Evolutionary conservation across 2,329 filamentous ascomycete genomes (phyloP).

Genomic region (Sporothrix pallida): DNA sequence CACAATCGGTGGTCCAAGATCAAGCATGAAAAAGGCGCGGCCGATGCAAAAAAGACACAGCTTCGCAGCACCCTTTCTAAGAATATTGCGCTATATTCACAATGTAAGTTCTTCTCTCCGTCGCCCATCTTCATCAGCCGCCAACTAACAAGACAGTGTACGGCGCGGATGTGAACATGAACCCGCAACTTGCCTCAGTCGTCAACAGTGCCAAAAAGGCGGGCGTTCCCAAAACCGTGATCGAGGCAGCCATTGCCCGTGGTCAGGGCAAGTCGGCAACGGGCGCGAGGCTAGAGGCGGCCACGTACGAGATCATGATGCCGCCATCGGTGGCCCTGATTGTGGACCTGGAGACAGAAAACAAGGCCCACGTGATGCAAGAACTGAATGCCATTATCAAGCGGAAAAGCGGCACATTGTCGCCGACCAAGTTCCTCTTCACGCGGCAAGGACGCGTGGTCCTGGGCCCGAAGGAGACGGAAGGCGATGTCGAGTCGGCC

Average conservation of each 20-base stretch:
- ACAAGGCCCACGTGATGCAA: conserved; percentile 72
- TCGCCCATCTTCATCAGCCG: neutral
- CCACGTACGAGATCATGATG: conserved; percentile 81
- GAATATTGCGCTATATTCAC: conserved; percentile 75
- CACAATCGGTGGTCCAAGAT: conserved; percentile 98
- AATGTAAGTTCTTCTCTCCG: conserved; percentile 57
- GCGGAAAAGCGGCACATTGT: conserved; percentile 69
- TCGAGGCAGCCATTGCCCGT: conserved; percentile 80
- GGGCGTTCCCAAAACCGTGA: conserved; percentile 80
- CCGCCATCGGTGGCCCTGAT: conserved; percentile 78
- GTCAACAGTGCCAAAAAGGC: conserved; percentile 81
- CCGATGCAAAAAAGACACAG: conserved; percentile 78
- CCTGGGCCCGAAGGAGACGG: conserved; percentile 67
- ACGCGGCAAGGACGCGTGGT: conserved; percentile 76
- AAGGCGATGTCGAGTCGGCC: conserved; percentile 76
- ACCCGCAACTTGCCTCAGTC: conserved; percentile 73
- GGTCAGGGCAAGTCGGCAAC: conserved; percentile 82
- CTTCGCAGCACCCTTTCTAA: conserved; percentile 72
- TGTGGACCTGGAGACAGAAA: conserved; percentile 85
- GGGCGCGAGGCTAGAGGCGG: conserved; percentile 75
- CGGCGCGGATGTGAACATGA: conserved; percentile 74
- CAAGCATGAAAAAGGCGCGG: conserved; percentile 89
- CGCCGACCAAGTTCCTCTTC: conserved; percentile 84
- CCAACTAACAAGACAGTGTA: conserved; percentile 43
- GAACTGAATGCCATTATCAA: conserved; percentile 76